phyloP scores from a whole-genome alignment of 257 asterid species.

The Gentiana straminea region DNA sequence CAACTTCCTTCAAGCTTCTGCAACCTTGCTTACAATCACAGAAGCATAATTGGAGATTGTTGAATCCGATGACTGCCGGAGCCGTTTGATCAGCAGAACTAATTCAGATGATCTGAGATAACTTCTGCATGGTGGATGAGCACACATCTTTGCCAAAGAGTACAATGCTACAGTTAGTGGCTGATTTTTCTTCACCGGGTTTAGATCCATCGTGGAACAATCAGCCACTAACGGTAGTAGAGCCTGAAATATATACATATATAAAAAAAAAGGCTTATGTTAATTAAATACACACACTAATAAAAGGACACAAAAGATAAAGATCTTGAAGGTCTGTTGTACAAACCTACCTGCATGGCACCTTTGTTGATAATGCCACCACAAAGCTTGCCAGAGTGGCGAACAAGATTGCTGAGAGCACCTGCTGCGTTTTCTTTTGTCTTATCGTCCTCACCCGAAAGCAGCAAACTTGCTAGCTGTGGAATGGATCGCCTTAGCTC shows the following conservation, averaged over 20 bases:
- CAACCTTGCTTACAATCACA: constrained; percentile 49
- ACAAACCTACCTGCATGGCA: constrained; percentile 69
- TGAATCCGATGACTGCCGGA: constrained; percentile 78
- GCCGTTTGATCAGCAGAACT: constrained; percentile 62
- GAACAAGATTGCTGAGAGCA: constrained; percentile 93
- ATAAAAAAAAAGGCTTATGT: no score
- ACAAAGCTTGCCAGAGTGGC: constrained; percentile 86
- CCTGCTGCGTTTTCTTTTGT: constrained; percentile 99
- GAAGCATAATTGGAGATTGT: constrained; percentile 84
- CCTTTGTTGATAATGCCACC: constrained; percentile 88
- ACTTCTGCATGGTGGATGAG: constrained; percentile 75
- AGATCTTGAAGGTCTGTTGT: no score
- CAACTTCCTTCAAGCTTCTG: constrained; percentile 30
- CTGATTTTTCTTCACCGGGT: constrained; percentile 58
- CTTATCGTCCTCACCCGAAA: constrained; percentile 87
- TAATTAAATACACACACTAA: neutral
- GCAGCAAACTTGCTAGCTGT: constrained; percentile 64
- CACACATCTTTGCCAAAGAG: constrained; percentile 90
- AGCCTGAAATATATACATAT: constrained; percentile 42
- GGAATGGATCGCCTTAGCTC: constrained; percentile 85
- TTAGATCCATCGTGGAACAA: constrained; percentile 61
- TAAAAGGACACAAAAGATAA: neutral
- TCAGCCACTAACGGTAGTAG: constrained; percentile 76
- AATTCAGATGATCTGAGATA: constrained; percentile 68
- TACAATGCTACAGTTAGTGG: constrained; percentile 82